Percentiles rank a stretch among this genome's conserved stretches.
Conservation (phyloP, 1,284 basidiomycete genomes). For the Chondrostereum purpureum region DNA sequence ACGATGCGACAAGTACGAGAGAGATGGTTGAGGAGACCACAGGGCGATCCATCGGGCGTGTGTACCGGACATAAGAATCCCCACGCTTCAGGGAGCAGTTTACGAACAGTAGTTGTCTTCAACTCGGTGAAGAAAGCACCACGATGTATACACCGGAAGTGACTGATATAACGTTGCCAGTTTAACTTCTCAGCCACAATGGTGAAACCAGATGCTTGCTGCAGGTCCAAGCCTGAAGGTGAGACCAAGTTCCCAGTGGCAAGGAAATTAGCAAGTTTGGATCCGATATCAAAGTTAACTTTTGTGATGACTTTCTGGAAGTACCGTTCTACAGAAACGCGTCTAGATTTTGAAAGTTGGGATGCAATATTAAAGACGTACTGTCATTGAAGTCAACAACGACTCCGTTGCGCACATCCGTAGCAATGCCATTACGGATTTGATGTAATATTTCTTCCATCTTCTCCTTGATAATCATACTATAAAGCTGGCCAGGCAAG, state of each 20-base stretch:
- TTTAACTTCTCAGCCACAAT: constrained; percentile 99
- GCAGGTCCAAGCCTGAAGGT: constrained; percentile 91
- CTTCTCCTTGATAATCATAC: constrained; percentile 98
- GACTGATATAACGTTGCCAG: constrained; percentile 97
- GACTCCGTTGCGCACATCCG: constrained; percentile 73
- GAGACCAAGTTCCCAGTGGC: constrained; percentile 97
- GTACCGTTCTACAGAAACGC: constrained; percentile 58
- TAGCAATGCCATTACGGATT: constrained; percentile 67
- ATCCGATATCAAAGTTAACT: constrained; percentile 89
- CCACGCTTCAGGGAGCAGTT: constrained; percentile 97
- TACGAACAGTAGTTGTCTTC: constrained; percentile 97
- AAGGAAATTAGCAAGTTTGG: constrained; percentile 89
- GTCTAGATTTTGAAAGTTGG: neutral
- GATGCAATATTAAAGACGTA: constrained; percentile 29
- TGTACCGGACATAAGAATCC: constrained; percentile 99
- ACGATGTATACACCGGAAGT: constrained; percentile 98
- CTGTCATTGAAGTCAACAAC: constrained; percentile 84
- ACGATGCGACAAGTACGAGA: constrained; percentile 92
- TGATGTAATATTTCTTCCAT: constrained; percentile 85
- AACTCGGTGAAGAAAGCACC: constrained; percentile 99
- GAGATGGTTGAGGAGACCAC: constrained; percentile 96
- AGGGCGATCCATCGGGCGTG: constrained; percentile 97
- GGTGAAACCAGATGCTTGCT: constrained; percentile 96
- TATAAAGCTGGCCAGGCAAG: constrained; percentile 89
- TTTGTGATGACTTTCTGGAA: constrained; percentile 73